phyloP scores from a whole-genome alignment of 371 early-diverging fungal species.

The Lichtheimia ramosa region DNA sequence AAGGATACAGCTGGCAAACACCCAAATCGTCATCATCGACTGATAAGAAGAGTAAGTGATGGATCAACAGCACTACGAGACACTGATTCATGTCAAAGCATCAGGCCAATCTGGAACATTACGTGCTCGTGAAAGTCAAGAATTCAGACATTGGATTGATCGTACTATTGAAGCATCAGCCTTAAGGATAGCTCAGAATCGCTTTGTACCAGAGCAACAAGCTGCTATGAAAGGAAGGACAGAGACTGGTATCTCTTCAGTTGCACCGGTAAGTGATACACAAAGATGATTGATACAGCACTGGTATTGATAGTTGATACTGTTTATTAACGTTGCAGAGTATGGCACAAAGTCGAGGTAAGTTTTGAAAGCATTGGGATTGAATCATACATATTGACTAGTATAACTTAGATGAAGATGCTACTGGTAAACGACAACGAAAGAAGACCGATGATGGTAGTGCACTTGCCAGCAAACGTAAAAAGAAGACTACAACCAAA shows the following conservation, averaged over 20 bases:
- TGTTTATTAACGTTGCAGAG: neutral
- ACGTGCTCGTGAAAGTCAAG: slow-evolving; percentile 45
- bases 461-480: slow-evolving; percentile 8
- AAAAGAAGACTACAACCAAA: slow-evolving; percentile 16
- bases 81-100: too few species aligned
- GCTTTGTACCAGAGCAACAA: slow-evolving; percentile 21
- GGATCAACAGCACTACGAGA: too few species aligned
- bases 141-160: slow-evolving; percentile 45
- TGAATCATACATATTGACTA: neutral
- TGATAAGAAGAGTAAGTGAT: too few species aligned
- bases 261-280: neutral
- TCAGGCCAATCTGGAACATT: slow-evolving; percentile 15
- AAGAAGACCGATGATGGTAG: slow-evolving; percentile 20
- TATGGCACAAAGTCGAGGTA: neutral
- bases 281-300: too few species aligned
- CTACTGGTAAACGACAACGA: slow-evolving; percentile 18
- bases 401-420: slow-evolving; percentile 5
- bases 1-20: slow-evolving; percentile 77
- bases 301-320: neutral
- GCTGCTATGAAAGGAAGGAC: neutral
- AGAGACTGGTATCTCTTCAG: neutral
- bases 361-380: neutral
- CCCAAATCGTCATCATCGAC: slow-evolving; percentile 1
- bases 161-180: slow-evolving; percentile 48
- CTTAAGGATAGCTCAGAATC: slow-evolving; percentile 25